These are phyloP conservation scores for Polytrichum commune DNA, from an alignment of 225 moss, liverwort and hornwort species.

Conservation along the genomic window DNA sequence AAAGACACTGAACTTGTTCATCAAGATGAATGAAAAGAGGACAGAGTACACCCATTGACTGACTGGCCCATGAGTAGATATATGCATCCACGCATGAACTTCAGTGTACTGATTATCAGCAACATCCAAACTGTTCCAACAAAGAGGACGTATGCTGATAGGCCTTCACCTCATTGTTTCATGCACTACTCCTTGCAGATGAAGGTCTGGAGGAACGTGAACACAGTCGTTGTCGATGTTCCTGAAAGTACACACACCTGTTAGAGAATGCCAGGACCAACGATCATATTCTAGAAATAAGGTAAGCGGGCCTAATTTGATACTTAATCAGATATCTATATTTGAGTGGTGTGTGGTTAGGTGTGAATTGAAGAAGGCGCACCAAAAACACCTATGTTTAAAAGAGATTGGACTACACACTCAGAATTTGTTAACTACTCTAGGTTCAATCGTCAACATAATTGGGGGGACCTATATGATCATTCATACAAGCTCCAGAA, in stretches of 20 bases:
- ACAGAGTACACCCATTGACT: conserved; percentile 5
- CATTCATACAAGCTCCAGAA: no score
- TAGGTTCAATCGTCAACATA: no score
- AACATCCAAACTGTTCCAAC: not conserved
- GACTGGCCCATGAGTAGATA: not conserved
- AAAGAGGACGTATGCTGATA: not conserved
- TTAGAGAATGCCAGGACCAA: not conserved
- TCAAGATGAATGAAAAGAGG: conserved; percentile 3
- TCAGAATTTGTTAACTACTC: not conserved
- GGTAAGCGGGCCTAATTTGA: no score
- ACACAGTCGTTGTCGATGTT: conserved; percentile 54
- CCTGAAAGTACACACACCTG: conserved; percentile 18
- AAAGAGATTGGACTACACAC: not conserved
- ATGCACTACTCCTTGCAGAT: conserved; percentile 28
- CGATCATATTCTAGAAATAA: not conserved
- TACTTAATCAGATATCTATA: no score
- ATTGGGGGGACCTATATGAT: no score
- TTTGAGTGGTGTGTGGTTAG: no score
- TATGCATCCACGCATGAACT: not conserved
- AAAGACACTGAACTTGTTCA: conserved; percentile 32
- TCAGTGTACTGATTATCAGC: not conserved
- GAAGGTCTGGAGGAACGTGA: conserved; percentile 33
- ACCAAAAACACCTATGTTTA: not conserved
- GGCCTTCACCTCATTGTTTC: conserved; percentile 6
- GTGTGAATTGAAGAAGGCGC: not conserved